Evolutionary conservation across 2,329 filamentous ascomycete species (phyloP), one percentile per base, ranked within the genome.

Genomic region (Exophiala viscosa): DNA sequence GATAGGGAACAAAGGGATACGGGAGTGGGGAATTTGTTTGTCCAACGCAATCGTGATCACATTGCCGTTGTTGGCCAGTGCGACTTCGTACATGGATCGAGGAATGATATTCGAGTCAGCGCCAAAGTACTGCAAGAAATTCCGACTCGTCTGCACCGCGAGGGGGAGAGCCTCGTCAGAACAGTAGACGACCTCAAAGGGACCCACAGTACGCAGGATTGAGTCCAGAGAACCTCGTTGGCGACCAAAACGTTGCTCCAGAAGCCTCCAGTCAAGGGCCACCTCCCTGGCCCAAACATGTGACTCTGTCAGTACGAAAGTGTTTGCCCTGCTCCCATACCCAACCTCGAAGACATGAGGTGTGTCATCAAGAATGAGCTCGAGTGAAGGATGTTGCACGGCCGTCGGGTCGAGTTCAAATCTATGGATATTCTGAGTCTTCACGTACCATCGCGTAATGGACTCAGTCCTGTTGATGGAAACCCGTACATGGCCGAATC

Each of bases 91-190:
- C 14, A 34, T 32, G 15, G 51, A 28, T 5, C 13, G 15, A 23
- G 45, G 49, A 5, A 66, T 46, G 44, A 81, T 72, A 6, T 67
- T 59, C 1, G 75, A 69, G 59, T 82, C 79, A 14, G 79, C 79
- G 45, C 69, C 72, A 64, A 79, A 81, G 60, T 83, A 83, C 61
- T 83, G 80, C 54, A 77, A 72, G 2, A 83, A 67, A 59, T 82
- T 83, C 31, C 78, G 75, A 20, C 79, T 78, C 36, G 81, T 71
- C 57, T 83, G 79, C 3, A 81, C 61, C 1, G 79, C 78, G 38
- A 76, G 60, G 15, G 65, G 59, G 9, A 61, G 63, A 6, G 64
- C 65, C 11, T 67, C 54, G n/a, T 59, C 36, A 4, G 50, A 53
- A n/a, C 38, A 42, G 31, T 45, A 55, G 9, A 59, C 42, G 14